phyloP scores from a whole-genome alignment of 2,329 filamentous ascomycete genomes.

The Alternaria tenuissima region DNA sequence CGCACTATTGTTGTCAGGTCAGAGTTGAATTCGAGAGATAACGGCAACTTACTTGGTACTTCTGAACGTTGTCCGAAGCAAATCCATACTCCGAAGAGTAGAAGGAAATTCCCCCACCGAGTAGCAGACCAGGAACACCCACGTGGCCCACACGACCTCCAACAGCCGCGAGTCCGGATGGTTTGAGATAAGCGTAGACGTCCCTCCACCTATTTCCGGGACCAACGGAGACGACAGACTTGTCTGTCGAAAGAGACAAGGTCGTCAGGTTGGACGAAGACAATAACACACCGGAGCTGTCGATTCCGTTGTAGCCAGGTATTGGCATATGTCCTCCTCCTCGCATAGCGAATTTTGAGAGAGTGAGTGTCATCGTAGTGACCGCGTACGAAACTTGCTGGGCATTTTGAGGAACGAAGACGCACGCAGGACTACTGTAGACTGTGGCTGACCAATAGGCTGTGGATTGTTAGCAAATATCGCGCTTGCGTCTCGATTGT shows the following conservation, averaged over 20 bases:
- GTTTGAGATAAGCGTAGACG: constrained; percentile 38
- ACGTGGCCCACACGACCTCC: constrained; percentile 42
- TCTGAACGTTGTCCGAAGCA: constrained; percentile 32
- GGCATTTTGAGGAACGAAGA: constrained; percentile 28
- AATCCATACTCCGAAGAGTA: constrained; percentile 30
- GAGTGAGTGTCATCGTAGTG: constrained; percentile 19
- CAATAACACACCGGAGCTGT: constrained; percentile 26
- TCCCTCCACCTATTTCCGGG: constrained; percentile 43
- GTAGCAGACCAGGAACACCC: constrained; percentile 40
- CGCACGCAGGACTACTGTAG: constrained; percentile 26
- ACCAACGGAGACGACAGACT: constrained; percentile 33
- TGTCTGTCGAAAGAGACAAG: constrained; percentile 33
- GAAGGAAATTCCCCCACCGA: constrained; percentile 38
- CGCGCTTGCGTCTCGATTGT: not conserved
- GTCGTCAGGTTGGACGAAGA: constrained; percentile 29
- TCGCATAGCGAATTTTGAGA: constrained; percentile 29
- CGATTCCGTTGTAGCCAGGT: constrained; percentile 24
- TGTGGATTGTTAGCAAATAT: not conserved
- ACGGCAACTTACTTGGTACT: constrained; percentile 22
- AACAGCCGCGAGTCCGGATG: constrained; percentile 30
- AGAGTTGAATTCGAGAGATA: not conserved
- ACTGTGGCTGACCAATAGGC: constrained; percentile 21
- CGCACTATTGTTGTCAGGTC: constrained; percentile 21
- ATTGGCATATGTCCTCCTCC: constrained; percentile 39
- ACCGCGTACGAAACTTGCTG: constrained; percentile 30